Evolutionary conservation across 164 flowering plant species (phyloP), one percentile per base, ranked within the genome.

Genomic region (Berberis thunbergii): DNA sequence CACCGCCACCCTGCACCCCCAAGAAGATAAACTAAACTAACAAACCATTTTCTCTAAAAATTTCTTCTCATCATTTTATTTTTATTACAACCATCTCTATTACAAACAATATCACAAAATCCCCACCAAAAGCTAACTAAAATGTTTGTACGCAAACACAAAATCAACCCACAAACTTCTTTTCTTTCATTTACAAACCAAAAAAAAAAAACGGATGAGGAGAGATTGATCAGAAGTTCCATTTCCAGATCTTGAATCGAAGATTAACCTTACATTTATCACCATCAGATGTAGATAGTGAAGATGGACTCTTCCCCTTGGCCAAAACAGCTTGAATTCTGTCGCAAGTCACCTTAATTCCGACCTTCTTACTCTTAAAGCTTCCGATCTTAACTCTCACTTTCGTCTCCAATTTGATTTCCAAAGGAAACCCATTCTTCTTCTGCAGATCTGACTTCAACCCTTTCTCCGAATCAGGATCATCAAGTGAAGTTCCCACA

Each of bases 211-310:
- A 57, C 8, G 41, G 41, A 40, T 1, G n/a, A 9, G 12, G 11
- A 63, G 12, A 64, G 13, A 44, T 54, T 2, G 39, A 2, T 70
- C 64, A 78, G 48, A 82, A 73, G 7, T 77, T 78, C 64, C 70
- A 85, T 73, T 73, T 85, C 87, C 86, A 83, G 80, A 85, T 77
- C 85, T 85, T 85, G 80, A 83, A 65, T 39, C 80, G 67, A 39
- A 85, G 79, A 70, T 83, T 78, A 43, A 85, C 85, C 77, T 77
- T 74, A 67, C 89, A 85, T 44, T 78, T 73, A 57, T 42, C 10
- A 56, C 58, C 41, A 55, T 4, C 43, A 41, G 44, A 8, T 8
- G 9, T 42, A 41, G 9, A 4, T 10, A 57, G 2, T 3, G 67
- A 54, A 3, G 61, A 9, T 10, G 49, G 55, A 52, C 69, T 12